A percentile compares a stretch with the other conserved stretches of the same genome.
Evolutionary conservation across 192 early-diverging fungal genomes (phyloP).

Genomic region (Allomyces macrogynus): DNA sequence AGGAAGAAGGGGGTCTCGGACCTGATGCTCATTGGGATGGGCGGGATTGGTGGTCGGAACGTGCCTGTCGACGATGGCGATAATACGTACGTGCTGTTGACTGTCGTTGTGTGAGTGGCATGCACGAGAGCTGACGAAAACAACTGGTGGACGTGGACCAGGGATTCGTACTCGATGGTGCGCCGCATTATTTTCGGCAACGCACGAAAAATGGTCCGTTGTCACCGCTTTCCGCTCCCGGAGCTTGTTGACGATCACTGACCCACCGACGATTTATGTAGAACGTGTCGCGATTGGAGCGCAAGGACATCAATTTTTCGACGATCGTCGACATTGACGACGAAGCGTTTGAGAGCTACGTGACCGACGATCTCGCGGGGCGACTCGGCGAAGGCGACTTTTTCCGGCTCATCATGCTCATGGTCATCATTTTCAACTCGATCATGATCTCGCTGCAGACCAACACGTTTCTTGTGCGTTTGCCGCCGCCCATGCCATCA

Average conservation of each 20-base stretch:
- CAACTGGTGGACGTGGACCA: neutral
- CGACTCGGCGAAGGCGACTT: constrained; percentile 15
- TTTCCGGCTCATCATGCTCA: constrained; percentile 13
- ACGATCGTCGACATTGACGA: constrained; percentile 15
- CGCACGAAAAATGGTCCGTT: neutral
- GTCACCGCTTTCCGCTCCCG: neutral
- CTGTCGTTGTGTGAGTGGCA: too few species aligned
- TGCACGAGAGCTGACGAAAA: too few species aligned
- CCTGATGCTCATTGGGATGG: neutral
- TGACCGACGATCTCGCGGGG: constrained; percentile 15
- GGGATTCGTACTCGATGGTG: neutral
- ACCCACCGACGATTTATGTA: neutral
- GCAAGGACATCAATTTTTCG: constrained; percentile 13
- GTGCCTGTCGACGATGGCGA: neutral
- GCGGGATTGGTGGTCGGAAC: neutral
- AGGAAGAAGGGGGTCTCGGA: neutral
- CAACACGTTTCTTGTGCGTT: constrained; percentile 1
- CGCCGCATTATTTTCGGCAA: neutral
- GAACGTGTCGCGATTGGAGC: constrained; percentile 17
- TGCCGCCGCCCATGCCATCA: neutral
- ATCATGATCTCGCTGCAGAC: constrained; percentile 17
- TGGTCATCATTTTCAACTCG: constrained; percentile 15
- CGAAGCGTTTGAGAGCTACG: constrained; percentile 13
- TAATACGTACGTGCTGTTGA: neutral
- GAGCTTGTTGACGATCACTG: neutral